These are phyloP conservation scores for Arthrobotrys conoides DNA, from an alignment of 2,329 filamentous ascomycete genomes.

Conservation along the genomic window DNA sequence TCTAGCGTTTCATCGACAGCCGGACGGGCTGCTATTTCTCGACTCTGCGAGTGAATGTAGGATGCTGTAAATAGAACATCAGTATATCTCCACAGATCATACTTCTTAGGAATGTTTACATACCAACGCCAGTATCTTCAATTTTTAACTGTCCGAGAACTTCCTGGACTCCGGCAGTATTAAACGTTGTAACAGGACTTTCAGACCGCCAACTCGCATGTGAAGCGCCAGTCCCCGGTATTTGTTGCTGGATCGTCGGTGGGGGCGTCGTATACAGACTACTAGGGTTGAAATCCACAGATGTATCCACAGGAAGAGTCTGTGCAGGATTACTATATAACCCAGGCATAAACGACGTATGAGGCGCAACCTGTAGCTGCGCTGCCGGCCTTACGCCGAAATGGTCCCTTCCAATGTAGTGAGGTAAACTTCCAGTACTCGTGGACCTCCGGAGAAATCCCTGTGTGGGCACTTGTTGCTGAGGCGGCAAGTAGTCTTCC, in stretches of 20 bases:
- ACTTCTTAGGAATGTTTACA: constrained; percentile 64
- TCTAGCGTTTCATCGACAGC: constrained; percentile 70
- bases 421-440: constrained; percentile 57
- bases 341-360: constrained; percentile 54
- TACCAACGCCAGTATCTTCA: constrained; percentile 87
- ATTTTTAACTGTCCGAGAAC: constrained; percentile 89
- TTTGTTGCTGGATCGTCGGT: constrained; percentile 43
- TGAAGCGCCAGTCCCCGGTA: constrained; percentile 48
- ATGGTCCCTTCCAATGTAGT: constrained; percentile 53
- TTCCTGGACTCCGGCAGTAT: constrained; percentile 79
- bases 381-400: constrained; percentile 51
- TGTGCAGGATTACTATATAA: constrained; percentile 33
- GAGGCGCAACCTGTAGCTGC: constrained; percentile 54
- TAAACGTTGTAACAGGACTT: constrained; percentile 47
- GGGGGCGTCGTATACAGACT: constrained; percentile 54
- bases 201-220: constrained; percentile 52
- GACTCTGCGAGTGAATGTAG: constrained; percentile 80
- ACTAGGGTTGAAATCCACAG: constrained; percentile 39
- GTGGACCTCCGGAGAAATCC: constrained; percentile 60
- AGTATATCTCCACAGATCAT: constrained; percentile 38
- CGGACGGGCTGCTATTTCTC: constrained; percentile 72
- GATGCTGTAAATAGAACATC: constrained; percentile 44
- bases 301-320: constrained; percentile 37
- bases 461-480: constrained; percentile 57
- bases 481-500: constrained; percentile 66